Evolutionary conservation across 257 asterid genomes (phyloP).

Genomic region (Prunella vulgaris): DNA sequence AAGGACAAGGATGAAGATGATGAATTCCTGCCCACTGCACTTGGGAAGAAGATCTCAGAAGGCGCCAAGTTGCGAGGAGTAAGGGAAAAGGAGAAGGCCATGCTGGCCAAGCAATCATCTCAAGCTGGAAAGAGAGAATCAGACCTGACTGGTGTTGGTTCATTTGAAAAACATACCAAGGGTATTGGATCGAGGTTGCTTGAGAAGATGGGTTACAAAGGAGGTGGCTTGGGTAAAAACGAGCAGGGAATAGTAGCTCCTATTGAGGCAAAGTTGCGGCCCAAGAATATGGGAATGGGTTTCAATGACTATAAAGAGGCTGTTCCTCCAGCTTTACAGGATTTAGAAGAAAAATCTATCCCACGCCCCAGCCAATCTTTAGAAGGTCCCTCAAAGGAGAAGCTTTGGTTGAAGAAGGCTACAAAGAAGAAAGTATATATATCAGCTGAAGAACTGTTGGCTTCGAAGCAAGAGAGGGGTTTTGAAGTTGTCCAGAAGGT

Average conservation of each 20-base stretch:
- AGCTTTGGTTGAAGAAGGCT: constrained; percentile 75
- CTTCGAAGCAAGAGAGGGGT: constrained; percentile 72
- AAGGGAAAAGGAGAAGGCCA: constrained; percentile 61
- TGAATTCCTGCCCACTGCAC: constrained; percentile 56
- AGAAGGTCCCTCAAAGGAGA: constrained; percentile 45
- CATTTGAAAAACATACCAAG: constrained; percentile 68
- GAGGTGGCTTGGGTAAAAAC: constrained; percentile 93
- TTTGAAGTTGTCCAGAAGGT: constrained; percentile 77
- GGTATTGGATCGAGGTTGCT: constrained; percentile 78
- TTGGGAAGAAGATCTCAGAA: constrained; percentile 66
- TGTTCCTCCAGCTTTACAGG: constrained; percentile 38
- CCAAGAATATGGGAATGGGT: constrained; percentile 92
- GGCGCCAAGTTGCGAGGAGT: constrained; percentile 64
- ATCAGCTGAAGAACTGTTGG: constrained; percentile 76
- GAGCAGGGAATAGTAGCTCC: constrained; percentile 82
- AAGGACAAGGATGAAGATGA: constrained; percentile 32
- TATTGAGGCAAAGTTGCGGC: constrained; percentile 70
- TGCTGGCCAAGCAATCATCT: constrained; percentile 49
- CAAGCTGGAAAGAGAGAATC: constrained; percentile 36
- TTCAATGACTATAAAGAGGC: constrained; percentile 75
- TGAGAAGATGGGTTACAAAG: constrained; percentile 87
- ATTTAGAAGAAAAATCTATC: constrained; percentile 38
- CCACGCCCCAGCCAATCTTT: constrained; percentile 34
- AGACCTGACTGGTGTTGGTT: constrained; percentile 50
- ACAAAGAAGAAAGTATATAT: constrained; percentile 52